Percentiles rank a stretch among this genome's conserved stretches.
Conservation (phyloP, 257 asterid species). For the Ligustrum vulgare region DNA sequence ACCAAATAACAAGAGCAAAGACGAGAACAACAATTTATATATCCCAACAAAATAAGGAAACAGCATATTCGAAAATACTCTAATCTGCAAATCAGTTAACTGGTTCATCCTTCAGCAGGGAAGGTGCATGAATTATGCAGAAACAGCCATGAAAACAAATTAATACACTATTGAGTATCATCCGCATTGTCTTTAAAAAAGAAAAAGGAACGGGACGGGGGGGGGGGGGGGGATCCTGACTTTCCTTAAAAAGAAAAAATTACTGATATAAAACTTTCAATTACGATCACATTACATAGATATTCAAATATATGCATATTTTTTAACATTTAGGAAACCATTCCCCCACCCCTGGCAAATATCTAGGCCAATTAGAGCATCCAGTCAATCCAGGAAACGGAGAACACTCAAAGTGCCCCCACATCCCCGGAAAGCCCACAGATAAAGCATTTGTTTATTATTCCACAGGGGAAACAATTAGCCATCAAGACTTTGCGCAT, state of each 20-base stretch:
- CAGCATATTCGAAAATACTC: background rate
- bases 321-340: background rate
- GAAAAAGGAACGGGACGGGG: too few species aligned
- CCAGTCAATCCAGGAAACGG: background rate
- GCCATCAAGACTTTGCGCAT: background rate
- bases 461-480: background rate
- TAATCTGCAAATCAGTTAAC: background rate
- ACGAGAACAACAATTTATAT: background rate
- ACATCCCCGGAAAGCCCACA: background rate
- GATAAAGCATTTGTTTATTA: background rate
- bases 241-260: background rate
- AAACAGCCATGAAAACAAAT: too few species aligned
- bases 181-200: too few species aligned
- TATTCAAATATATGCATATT: background rate
- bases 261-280: background rate
- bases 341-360: background rate
- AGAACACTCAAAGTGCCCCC: background rate
- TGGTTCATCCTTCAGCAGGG: background rate
- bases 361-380: background rate
- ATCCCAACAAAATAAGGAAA: background rate
- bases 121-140: constrained; percentile 2
- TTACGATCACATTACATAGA: background rate
- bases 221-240: too few species aligned
- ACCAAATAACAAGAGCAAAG: background rate
- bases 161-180: too few species aligned